Percentiles rank a stretch among this genome's conserved stretches.
Conservation (phyloP, 768 basidiomycete species). For the Boletus patriciae region DNA sequence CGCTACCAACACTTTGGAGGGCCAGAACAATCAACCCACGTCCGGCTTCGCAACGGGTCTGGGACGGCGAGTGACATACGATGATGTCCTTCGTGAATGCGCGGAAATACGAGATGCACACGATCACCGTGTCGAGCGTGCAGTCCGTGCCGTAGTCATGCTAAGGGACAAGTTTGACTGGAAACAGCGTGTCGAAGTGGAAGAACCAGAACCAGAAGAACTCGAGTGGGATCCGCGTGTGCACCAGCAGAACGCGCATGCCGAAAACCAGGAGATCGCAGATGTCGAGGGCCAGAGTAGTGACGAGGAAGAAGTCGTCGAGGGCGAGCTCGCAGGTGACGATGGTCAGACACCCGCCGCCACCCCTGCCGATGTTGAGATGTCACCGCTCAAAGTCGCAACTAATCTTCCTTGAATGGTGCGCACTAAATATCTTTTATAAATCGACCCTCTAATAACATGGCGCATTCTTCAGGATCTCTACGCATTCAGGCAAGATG, state of each 20-base stretch:
- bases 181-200: conserved; percentile 77
- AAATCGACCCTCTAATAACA: conserved; percentile 25
- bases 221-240: conserved; percentile 65
- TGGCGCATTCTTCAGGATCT: conserved; percentile 44
- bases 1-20: conserved; percentile 46
- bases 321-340: conserved; percentile 35
- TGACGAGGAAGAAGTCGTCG: conserved; percentile 40
- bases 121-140: conserved; percentile 73
- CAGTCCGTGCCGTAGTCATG: conserved; percentile 76
- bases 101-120: conserved; percentile 66
- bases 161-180: conserved; percentile 79
- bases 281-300: conserved; percentile 37
- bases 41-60: conserved; percentile 23
- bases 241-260: conserved; percentile 18
- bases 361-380: conserved; percentile 26
- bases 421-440: not conserved
- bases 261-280: conserved; percentile 15
- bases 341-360: conserved; percentile 28
- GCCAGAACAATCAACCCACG: conserved; percentile 29
- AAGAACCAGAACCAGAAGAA: conserved; percentile 78
- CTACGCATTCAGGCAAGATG: conserved; percentile 41
- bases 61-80: conserved; percentile 37
- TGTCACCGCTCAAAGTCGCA: conserved; percentile 13
- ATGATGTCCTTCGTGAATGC: conserved; percentile 68
- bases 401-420: not conserved